These are phyloP conservation scores for Suillus americanus DNA, from an alignment of 768 basidiomycete species.

Conservation along the genomic window DNA sequence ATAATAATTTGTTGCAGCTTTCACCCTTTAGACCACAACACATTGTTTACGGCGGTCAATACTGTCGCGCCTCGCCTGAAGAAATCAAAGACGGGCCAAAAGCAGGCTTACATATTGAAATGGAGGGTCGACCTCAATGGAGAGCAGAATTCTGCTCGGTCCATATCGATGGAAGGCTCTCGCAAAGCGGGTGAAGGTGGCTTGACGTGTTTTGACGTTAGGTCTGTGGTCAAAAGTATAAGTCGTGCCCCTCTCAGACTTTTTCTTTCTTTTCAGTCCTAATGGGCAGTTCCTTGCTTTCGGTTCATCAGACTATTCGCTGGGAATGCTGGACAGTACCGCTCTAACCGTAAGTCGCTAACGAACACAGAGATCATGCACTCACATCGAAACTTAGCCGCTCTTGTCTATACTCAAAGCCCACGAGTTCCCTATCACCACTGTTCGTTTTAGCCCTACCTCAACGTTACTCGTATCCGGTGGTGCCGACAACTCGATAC, in stretches of 20 bases:
- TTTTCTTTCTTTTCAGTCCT: conserved; percentile 43
- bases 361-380: neutral
- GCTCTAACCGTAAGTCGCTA: conserved; percentile 64
- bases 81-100: conserved; percentile 50
- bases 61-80: conserved; percentile 58
- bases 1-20: conserved; percentile 41
- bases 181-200: conserved; percentile 78
- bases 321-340: conserved; percentile 79
- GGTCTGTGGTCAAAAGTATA: conserved; percentile 44
- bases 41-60: conserved; percentile 74
- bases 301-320: conserved; percentile 82
- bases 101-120: conserved; percentile 64
- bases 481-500: conserved; percentile 86
- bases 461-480: conserved; percentile 83
- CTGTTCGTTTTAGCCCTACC: conserved; percentile 83
- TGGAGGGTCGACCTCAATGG: conserved; percentile 67
- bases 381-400: conserved; percentile 52
- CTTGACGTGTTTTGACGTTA: conserved; percentile 86
- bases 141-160: conserved; percentile 66
- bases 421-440: conserved; percentile 92
- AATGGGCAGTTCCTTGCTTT: conserved; percentile 84
- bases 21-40: conserved; percentile 49
- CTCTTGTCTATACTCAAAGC: conserved; percentile 86
- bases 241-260: conserved; percentile 7
- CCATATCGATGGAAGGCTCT: conserved; percentile 49